A percentile compares a stretch with the other conserved stretches of the same genome.
Evolutionary conservation across 129 eudicot genomes (phyloP).

Genomic region (Pulicaria dysenterica): DNA sequence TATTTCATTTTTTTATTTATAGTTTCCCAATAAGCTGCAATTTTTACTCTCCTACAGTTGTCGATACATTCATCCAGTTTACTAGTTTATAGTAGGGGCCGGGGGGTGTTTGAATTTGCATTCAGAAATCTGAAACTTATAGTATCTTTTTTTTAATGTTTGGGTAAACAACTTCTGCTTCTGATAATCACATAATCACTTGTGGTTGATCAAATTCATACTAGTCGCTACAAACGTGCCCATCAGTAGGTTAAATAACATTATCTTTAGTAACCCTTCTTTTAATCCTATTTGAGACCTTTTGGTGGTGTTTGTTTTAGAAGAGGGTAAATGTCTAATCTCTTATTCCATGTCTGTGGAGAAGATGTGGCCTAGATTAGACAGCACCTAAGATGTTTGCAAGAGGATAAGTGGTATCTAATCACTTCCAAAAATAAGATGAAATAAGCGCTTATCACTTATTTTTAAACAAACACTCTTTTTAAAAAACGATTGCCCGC

Average conservation of each 20-base stretch:
- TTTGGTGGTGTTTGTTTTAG: background rate
- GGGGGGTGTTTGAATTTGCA: background rate
- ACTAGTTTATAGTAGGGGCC: background rate
- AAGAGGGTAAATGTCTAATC: too few relatives aligned
- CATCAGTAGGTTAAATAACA: background rate
- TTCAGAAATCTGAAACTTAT: background rate
- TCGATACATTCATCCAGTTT: constrained; percentile 2
- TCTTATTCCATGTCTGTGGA: too few relatives aligned
- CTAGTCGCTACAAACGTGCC: background rate
- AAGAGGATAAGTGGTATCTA: too few relatives aligned
- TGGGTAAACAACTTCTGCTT: background rate
- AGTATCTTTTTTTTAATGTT: background rate
- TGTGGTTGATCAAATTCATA: background rate
- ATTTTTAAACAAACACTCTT: too few relatives aligned
- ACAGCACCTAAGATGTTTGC: too few relatives aligned
- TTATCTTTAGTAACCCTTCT: background rate
- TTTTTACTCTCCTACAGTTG: background rate
- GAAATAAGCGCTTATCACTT: too few relatives aligned
- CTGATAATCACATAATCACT: background rate
- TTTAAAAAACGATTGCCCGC: too few relatives aligned
- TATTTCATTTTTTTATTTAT: background rate
- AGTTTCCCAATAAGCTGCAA: background rate
- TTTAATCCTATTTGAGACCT: background rate
- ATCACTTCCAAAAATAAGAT: too few relatives aligned
- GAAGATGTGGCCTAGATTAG: too few relatives aligned